Evolutionary conservation across 495 filamentous ascomycete species (phyloP).

Genomic region (Neurospora terricola): DNA sequence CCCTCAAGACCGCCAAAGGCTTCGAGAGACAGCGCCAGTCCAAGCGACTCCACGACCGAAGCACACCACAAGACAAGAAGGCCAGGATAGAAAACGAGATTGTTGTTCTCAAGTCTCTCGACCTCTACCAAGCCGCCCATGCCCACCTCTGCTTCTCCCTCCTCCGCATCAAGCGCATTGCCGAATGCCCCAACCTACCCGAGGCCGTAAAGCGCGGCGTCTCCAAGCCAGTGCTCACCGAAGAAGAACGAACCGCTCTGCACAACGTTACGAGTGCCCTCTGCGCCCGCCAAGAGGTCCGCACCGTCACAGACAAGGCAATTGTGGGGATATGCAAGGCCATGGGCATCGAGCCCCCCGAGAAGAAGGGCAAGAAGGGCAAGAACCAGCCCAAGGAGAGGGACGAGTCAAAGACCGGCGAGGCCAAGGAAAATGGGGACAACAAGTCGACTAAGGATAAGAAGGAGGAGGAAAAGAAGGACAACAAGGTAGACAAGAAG

Average conservation of each 20-base stretch:
- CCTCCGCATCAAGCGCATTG: constrained; percentile 60
- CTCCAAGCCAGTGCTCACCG: constrained; percentile 35
- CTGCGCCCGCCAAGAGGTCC: constrained; percentile 66
- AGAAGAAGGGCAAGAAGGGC: constrained; percentile 21
- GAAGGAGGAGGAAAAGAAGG: not conserved
- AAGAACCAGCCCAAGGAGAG: constrained; percentile 10
- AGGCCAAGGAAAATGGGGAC: not conserved
- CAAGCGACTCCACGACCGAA: constrained; percentile 60
- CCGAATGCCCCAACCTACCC: constrained; percentile 36
- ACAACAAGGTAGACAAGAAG: constrained; percentile 15
- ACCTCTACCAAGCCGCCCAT: constrained; percentile 54
- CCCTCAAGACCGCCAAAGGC: constrained; percentile 69
- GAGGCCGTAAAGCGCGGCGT: constrained; percentile 41
- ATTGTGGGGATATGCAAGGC: constrained; percentile 52
- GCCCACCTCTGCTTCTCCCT: constrained; percentile 67
- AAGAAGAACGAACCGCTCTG: constrained; percentile 35
- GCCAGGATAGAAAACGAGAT: constrained; percentile 62
- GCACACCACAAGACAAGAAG: constrained; percentile 38
- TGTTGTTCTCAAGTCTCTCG: constrained; percentile 60
- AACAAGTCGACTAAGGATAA: not conserved
- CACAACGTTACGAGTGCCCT: constrained; percentile 74
- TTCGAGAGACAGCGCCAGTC: constrained; percentile 86
- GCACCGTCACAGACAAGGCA: constrained; percentile 52
- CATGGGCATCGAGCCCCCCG: constrained; percentile 47
- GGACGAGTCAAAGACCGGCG: constrained; percentile 2